phyloP scores from a whole-genome alignment of 306 rosid genomes.

The Hylodesmum podocarpum region DNA sequence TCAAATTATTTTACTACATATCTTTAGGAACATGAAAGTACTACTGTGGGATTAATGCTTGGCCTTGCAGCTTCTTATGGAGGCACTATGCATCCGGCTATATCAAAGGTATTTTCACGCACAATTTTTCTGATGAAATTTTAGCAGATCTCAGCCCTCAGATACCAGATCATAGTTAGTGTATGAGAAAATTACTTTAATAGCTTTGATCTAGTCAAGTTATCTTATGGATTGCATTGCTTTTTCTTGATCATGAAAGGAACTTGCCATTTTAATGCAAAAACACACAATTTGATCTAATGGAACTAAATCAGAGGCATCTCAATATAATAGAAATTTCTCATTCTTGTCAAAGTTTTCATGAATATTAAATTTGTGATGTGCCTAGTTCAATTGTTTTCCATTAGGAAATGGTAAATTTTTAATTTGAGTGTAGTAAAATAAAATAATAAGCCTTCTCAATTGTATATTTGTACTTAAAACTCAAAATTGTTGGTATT shows the following conservation, averaged over 20 bases:
- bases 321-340: background rate
- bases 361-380: conserved; percentile 15
- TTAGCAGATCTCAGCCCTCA: background rate
- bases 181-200: conserved; percentile 6
- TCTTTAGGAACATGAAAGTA: conserved; percentile 89
- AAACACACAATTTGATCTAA: background rate
- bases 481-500: background rate
- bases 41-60: conserved; percentile 92
- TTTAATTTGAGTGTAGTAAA: background rate
- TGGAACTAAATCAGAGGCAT: conserved; percentile 15
- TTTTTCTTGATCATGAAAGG: conserved; percentile 9
- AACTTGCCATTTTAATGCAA: background rate
- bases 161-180: conserved; percentile 18
- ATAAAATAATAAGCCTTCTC: background rate
- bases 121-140: conserved; percentile 2
- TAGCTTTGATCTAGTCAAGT: conserved; percentile 11
- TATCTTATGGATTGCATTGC: background rate
- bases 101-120: conserved; percentile 67
- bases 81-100: conserved; percentile 93
- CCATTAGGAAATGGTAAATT: background rate
- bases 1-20: conserved; percentile 31
- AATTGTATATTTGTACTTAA: background rate
- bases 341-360: background rate
- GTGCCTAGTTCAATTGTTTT: background rate
- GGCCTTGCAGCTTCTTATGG: conserved; percentile 94